phyloP scores from a whole-genome alignment of 2,329 filamentous ascomycete species.

The Neonectria hederae region DNA sequence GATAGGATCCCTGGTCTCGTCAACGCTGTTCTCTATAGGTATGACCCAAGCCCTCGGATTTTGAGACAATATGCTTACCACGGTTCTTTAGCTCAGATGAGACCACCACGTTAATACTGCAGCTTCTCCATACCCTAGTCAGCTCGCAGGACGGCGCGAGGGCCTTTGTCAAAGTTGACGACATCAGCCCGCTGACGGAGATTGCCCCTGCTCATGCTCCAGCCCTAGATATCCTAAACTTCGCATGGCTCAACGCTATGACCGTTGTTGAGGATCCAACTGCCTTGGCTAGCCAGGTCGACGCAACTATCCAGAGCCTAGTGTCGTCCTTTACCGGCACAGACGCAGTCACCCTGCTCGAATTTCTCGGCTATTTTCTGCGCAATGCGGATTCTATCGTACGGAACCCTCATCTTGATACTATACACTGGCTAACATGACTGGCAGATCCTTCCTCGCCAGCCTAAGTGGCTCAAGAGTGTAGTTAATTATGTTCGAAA shows the following conservation, averaged over 20 bases:
- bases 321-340: conserved; percentile 66
- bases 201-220: conserved; percentile 63
- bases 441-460: conserved; percentile 56
- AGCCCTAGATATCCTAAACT: conserved; percentile 64
- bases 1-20: conserved; percentile 64
- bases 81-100: conserved; percentile 56
- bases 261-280: conserved; percentile 43
- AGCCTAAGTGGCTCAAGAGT: conserved; percentile 63
- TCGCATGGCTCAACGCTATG: conserved; percentile 65
- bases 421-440: conserved; percentile 16
- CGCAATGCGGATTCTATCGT: conserved; percentile 60
- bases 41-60: conserved; percentile 23
- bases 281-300: conserved; percentile 53
- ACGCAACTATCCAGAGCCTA: conserved; percentile 58
- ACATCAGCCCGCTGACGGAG: conserved; percentile 65
- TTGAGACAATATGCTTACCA: neutral
- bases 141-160: conserved; percentile 61
- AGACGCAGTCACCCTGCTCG: conserved; percentile 67
- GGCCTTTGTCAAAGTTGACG: conserved; percentile 58
- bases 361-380: conserved; percentile 64
- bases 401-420: conserved; percentile 34
- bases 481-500: conserved; percentile 60
- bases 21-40: conserved; percentile 64
- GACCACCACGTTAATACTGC: conserved; percentile 63
- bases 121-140: conserved; percentile 66